Conservation (phyloP, 768 basidiomycete genomes). For the Pisolithus sp. region DNA sequence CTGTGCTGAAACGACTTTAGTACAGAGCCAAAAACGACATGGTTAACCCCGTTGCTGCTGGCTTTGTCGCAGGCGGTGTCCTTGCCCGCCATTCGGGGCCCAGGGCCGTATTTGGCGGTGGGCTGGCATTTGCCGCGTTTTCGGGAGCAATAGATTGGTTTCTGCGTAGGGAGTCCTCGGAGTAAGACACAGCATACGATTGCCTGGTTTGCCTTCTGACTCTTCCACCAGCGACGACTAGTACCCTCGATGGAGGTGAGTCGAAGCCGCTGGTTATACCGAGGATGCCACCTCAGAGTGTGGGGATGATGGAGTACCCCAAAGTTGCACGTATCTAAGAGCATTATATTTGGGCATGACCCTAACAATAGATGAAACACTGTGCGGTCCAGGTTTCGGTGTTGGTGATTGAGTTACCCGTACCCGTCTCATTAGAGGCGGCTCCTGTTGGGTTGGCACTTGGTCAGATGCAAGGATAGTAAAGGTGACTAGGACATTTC, state of each 20-base stretch:
- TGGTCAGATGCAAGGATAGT: no score
- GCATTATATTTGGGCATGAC: no score
- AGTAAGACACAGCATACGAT: slow-evolving; percentile 40
- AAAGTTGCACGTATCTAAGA: no score
- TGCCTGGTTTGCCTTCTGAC: slow-evolving; percentile 9
- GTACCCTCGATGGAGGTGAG: slow-evolving; percentile 1
- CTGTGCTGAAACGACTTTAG: slow-evolving; percentile 33
- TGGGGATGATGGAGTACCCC: no score
- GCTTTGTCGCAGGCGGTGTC: slow-evolving; percentile 83
- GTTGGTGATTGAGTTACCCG: no score
- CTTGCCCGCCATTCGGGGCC: slow-evolving; percentile 86
- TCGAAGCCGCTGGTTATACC: background rate
- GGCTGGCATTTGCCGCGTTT: slow-evolving; percentile 88
- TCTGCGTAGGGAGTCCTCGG: slow-evolving; percentile 70
- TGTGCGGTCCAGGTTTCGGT: no score
- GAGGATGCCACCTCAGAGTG: no score
- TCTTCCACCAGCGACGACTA: slow-evolving; percentile 34
- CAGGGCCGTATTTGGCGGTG: slow-evolving; percentile 81
- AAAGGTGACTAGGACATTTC: no score
- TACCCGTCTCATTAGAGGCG: no score
- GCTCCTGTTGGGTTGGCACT: no score
- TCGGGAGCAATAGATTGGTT: slow-evolving; percentile 85
- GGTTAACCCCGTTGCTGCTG: slow-evolving; percentile 81
- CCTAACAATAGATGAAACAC: no score
- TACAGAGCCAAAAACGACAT: slow-evolving; percentile 97